Conservation (phyloP, 1,284 basidiomycete species). For the Boletus smithii region DNA sequence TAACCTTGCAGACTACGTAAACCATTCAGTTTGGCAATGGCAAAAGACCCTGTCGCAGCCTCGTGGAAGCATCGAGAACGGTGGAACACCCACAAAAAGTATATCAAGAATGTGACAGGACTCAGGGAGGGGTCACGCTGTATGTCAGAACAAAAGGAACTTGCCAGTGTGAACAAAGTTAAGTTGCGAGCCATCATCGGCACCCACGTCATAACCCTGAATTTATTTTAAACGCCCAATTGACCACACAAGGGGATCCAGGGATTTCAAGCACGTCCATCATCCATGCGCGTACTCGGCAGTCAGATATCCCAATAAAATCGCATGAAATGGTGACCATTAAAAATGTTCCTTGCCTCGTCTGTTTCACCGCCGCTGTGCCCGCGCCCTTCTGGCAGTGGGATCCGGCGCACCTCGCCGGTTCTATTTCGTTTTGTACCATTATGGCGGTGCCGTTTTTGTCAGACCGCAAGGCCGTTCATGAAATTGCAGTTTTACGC, state of each 20-base stretch:
- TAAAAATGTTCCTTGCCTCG: conserved; percentile 1
- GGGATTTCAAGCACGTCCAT: conserved; percentile 13
- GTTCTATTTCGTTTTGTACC: conserved; percentile 7
- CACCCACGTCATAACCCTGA: conserved; percentile 33
- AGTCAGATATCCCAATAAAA: conserved; percentile 8
- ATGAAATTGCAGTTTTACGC: conserved; percentile 13
- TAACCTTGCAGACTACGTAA: conserved; percentile 32
- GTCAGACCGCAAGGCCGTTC: conserved; percentile 7
- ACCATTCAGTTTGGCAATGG: conserved; percentile 11
- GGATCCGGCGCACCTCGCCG: conserved; percentile 8
- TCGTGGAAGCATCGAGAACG: conserved; percentile 14
- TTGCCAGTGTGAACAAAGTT: conserved; percentile 22
- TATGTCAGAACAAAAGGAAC: conserved; percentile 10
- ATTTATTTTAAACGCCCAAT: conserved; percentile 18
- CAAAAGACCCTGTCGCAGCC: conserved; percentile 22
- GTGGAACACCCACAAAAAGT: conserved; percentile 13
- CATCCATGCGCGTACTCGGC: too few species aligned
- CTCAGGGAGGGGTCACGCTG: conserved; percentile 11
- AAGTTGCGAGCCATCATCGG: conserved; percentile 22
- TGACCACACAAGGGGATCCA: conserved; percentile 3
- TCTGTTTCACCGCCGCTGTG: conserved; percentile 12
- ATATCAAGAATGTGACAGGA: conserved; percentile 17
- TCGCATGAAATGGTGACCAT: conserved; percentile 1
- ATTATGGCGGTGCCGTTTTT: conserved; percentile 14
- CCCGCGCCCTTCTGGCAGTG: conserved; percentile 5